phyloP scores from a whole-genome alignment of 805 yeast genomes.

The Wickerhamomyces ciferrii region DNA sequence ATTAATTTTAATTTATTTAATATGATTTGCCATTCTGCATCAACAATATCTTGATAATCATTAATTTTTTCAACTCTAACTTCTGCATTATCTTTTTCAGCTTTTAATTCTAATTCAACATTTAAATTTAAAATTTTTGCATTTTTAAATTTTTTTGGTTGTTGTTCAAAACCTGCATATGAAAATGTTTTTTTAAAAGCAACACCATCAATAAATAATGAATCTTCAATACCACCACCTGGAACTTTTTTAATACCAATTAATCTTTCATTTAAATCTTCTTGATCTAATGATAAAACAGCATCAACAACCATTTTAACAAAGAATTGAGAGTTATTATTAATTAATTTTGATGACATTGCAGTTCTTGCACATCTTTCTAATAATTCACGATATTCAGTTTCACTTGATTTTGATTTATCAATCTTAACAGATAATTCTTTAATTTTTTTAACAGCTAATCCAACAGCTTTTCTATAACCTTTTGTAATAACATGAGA shows the following conservation, averaged over 20 bases:
- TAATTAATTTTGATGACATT: constrained; percentile 91
- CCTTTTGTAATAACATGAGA: constrained; percentile 88
- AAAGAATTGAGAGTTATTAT: constrained; percentile 82
- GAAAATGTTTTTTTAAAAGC: constrained; percentile 97
- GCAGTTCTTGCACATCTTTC: constrained; percentile 96
- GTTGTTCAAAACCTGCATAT: constrained; percentile 98
- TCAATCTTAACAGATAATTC: constrained; percentile 74
- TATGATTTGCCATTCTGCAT: constrained; percentile 98
- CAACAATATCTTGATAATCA: constrained; percentile 94
- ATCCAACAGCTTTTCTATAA: constrained; percentile 71
- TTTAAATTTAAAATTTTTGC: constrained; percentile 84
- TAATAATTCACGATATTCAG: constrained; percentile 65
- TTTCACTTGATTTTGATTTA: constrained; percentile 35
- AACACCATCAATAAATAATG: constrained; percentile 85
- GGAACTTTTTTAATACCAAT: constrained; percentile 94
- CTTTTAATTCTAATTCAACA: constrained; percentile 93
- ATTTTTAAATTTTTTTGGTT: constrained; percentile 76
- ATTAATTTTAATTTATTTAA: constrained; percentile 80
- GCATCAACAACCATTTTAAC: constrained; percentile 97
- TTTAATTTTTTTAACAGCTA: constrained; percentile 67
- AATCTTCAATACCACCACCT: constrained; percentile 96
- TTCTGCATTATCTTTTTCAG: constrained; percentile 98
- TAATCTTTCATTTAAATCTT: constrained; percentile 79
- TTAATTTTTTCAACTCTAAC: constrained; percentile 91
- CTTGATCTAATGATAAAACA: constrained; percentile 78